phyloP scores from a whole-genome alignment of 805 yeast genomes.

The Ogataea allantospora region DNA sequence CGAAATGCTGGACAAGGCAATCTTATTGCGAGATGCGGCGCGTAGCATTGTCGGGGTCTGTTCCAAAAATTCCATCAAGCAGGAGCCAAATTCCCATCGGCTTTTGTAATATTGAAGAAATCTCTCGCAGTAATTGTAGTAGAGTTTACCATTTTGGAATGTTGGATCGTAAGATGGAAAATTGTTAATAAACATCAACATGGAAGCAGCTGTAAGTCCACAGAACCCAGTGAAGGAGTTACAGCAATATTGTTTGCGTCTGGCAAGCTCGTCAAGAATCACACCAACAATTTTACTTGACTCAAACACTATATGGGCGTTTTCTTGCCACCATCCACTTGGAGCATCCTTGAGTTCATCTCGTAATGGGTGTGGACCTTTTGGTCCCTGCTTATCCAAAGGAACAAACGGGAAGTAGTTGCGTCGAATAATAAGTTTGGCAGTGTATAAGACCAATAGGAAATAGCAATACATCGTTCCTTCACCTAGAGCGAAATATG shows the following conservation, averaged over 20 bases:
- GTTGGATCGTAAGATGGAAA: constrained; percentile 18
- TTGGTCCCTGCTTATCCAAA: constrained; percentile 15
- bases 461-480: constrained; percentile 15
- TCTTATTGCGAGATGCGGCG: constrained; percentile 15
- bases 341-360: constrained; percentile 15
- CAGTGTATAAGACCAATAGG: constrained; percentile 10
- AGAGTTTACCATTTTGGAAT: constrained; percentile 11
- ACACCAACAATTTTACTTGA: constrained; percentile 9
- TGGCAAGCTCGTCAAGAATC: constrained; percentile 9
- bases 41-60: constrained; percentile 15
- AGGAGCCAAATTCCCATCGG: constrained; percentile 19
- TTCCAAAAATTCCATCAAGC: constrained; percentile 12
- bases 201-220: constrained; percentile 17
- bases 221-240: constrained; percentile 17
- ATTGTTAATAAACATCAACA: constrained; percentile 12
- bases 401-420: constrained; percentile 21
- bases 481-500: constrained; percentile 15
- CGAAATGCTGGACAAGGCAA: constrained; percentile 14
- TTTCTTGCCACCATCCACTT: constrained; percentile 16
- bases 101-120: constrained; percentile 13
- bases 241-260: constrained; percentile 8
- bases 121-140: constrained; percentile 11
- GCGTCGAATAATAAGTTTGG: constrained; percentile 13
- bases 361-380: constrained; percentile 14
- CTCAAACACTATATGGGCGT: constrained; percentile 13